phyloP scores from a whole-genome alignment of 2,329 filamentous ascomycete genomes.

The Alternaria ventricosa region DNA sequence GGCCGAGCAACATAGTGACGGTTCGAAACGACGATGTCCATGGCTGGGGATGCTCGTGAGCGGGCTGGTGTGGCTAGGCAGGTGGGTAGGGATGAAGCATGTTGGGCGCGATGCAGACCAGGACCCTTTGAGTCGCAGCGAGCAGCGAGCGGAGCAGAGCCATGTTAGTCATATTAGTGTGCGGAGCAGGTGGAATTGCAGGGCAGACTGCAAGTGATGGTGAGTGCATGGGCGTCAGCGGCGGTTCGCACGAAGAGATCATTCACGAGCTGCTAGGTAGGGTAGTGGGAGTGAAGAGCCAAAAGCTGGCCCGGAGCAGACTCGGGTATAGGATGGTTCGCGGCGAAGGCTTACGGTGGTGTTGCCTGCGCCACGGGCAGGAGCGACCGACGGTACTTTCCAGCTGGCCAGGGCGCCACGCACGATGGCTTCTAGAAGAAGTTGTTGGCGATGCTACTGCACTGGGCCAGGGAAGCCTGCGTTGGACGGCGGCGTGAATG shows the following conservation, averaged over 20 bases:
- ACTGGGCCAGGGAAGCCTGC: slow-evolving; percentile 2
- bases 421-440: slow-evolving; percentile 12
- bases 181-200: slow-evolving; percentile 1
- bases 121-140: neutral
- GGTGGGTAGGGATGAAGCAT: neutral
- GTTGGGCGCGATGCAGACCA: neutral
- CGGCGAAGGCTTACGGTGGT: neutral
- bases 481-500: slow-evolving; percentile 3
- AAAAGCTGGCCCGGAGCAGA: neutral
- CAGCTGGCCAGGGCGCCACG: neutral
- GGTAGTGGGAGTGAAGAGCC: neutral
- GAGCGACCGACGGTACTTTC: neutral
- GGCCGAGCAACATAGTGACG: slow-evolving; percentile 22
- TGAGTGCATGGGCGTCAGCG: slow-evolving; percentile 6
- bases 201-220: neutral
- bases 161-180: neutral
- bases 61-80: neutral
- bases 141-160: neutral
- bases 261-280: neutral
- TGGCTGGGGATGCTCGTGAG: neutral
- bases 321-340: neutral
- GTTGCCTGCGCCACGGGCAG: slow-evolving; percentile 9
- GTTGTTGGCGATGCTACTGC: slow-evolving; percentile 1
- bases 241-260: slow-evolving; percentile 4
- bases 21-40: slow-evolving; percentile 10